These are phyloP conservation scores for Acacia concinna DNA, from an alignment of 331 rosid species.

Conservation along the genomic window DNA sequence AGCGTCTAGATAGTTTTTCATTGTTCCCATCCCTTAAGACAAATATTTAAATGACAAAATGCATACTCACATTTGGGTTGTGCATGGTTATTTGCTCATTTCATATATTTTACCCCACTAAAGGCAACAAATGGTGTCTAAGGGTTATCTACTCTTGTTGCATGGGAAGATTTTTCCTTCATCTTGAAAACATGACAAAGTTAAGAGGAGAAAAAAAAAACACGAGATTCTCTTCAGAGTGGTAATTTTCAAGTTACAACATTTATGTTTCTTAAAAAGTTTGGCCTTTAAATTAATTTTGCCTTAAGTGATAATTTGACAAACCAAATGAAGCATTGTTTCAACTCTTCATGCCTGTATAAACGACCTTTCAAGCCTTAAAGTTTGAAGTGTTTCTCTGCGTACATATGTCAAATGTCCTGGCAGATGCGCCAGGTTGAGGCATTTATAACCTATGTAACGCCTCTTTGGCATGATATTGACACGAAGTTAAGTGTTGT, in stretches of 20 bases:
- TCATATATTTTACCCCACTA: neutral
- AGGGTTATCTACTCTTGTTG: neutral
- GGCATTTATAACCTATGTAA: conserved; percentile 24
- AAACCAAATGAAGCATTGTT: neutral
- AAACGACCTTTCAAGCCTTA: neutral
- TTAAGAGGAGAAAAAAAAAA: neutral
- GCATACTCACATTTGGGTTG: neutral
- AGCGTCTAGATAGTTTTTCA: neutral
- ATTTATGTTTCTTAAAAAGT: neutral
- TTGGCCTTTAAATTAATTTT: neutral
- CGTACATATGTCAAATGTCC: neutral
- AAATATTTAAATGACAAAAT: neutral
- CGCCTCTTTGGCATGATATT: neutral
- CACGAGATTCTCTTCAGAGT: neutral
- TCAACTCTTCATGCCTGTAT: neutral
- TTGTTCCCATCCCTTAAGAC: neutral
- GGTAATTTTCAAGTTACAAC: neutral
- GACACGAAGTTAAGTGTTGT: neutral
- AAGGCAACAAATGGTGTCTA: neutral
- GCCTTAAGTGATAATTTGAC: no score
- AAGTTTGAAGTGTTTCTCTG: neutral
- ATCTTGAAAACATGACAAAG: neutral
- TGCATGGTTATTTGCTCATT: neutral
- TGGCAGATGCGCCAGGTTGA: neutral
- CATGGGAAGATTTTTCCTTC: neutral